Base-by-base conservation (phyloP, 2,329 filamentous ascomycete species). In the Fusarium praegraminearum region DNA sequence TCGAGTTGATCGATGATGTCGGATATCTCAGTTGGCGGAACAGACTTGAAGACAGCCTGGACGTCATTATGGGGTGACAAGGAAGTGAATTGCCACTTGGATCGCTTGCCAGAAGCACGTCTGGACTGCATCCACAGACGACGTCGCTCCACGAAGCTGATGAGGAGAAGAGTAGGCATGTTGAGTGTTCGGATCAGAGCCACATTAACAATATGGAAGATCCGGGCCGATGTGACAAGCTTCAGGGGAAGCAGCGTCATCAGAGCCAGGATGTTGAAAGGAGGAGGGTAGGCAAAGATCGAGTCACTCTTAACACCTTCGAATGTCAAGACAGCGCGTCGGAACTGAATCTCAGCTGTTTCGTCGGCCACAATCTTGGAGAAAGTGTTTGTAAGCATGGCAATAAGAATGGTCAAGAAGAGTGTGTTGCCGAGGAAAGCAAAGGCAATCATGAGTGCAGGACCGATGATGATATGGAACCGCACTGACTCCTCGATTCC, bases 381-480 rank as follows among this genome's bases (percentile, higher is more conserved):
- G 75, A 92, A 92, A 0, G 90, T 92, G 74, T 91, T 92, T 60
- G 87, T 90, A 33, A 93, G 85, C 80, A 92, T 91, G 20, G 91
- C 91, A 2, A 93, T 90, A 3, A 93, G 83, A 67, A 93, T 91
- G 1, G 91, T 93, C 41, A 93, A 81, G 80, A 93, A 93, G 40
- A 93, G 84, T 0, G 90, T 92, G 77, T 93, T 93, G 51, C 91
- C 91, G 10, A 93, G 82, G 73, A 93, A 92, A 7, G 91, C 90
- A 77, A 93, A 93, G 6, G 87, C 84, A 60, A 93, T 85, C 86
- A 92, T 92, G 12, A 93, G 82, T 0, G 87, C 82, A 0, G 91
- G 91, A 1, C 91, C 91, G 4, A 92, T 83, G 26, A 91, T 79
- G 77, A 87, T 82, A 75, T 93, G 90, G 78, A 93, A 90, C 46